Evolutionary conservation across 75 land plant genomes (phyloP).

Genomic region (Pinus tabuliformis): DNA sequence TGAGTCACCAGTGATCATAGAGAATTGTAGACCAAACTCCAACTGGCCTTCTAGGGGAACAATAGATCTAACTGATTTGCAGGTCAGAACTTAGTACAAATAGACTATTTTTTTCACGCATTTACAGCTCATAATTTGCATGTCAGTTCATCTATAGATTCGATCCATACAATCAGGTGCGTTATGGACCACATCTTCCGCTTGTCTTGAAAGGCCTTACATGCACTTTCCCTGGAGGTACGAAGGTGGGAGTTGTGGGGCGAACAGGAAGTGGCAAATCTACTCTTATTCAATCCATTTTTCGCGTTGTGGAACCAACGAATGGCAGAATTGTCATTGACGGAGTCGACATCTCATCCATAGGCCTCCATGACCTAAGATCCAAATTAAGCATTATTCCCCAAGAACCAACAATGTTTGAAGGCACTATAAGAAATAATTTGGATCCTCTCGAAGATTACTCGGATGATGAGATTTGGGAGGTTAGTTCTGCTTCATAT

Average conservation of each 20-base stretch:
- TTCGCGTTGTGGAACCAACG: constrained; percentile 79
- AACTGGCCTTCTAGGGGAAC: constrained; percentile 75
- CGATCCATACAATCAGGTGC: constrained; percentile 30
- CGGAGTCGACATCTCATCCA: constrained; percentile 64
- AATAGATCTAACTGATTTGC: constrained; percentile 56
- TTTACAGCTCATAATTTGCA: background rate
- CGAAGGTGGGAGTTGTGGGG: constrained; percentile 83
- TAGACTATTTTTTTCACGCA: background rate
- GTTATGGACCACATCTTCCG: constrained; percentile 68
- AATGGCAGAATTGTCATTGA: constrained; percentile 73
- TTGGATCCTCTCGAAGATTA: constrained; percentile 76
- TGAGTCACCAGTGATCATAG: constrained; percentile 72
- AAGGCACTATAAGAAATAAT: constrained; percentile 72
- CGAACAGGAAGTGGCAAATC: constrained; percentile 94
- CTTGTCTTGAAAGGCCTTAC: constrained; percentile 82
- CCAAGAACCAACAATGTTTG: constrained; percentile 86
- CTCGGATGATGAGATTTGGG: constrained; percentile 56
- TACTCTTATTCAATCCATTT: constrained; percentile 73
- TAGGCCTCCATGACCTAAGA: constrained; percentile 77
- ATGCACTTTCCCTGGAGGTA: constrained; percentile 69
- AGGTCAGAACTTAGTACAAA: constrained; percentile 13
- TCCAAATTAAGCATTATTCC: constrained; percentile 80
- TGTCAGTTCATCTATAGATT: background rate
- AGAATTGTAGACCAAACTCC: constrained; percentile 33
- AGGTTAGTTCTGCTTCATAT: constrained; percentile 26